Base-by-base conservation (phyloP, 148 eudicot genomes). In the Talinum fruticosum region DNA sequence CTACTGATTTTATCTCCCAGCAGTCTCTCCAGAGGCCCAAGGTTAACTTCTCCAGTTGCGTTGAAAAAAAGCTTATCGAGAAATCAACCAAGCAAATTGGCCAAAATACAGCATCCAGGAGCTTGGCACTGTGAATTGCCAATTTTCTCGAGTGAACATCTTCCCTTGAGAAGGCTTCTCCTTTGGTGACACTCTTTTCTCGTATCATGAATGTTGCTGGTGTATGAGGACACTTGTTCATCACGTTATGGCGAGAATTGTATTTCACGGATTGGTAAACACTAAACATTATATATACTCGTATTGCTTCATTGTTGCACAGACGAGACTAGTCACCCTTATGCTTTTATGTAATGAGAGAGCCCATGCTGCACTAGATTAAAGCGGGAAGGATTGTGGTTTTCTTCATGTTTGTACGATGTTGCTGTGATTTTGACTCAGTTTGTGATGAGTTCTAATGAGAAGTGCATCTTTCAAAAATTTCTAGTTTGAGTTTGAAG, bases 11-110 rank as follows among this genome's bases (percentile, higher is more conserved):
- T n/a, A 62, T n/a, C 18, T 13, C 66, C 32, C 15, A 26, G 14
- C 66, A 62, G 66, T 28, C 66, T 62, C 66, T 62, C 16, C 33
- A 62, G 66, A 28, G 66, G 10, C 66, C 66, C 66, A 62, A 33
- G 66, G 66, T 62, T 18, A 62, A 62, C 34, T 62, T 62, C 30
- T 62, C 66, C 34, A 28, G 33, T 28, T 10, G 28, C 28, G 66
- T 62, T n/a, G 66, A 62, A 62, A 18, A 62, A 28, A 28, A 62
- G 33, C 2, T 62, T 10, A 62, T 62, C 26, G 33, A 15, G 66
- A 62, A 62, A 62, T 62, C 33, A 62, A 62, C 15, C 66, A 62
- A 28, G 66, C 33, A 62, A n/a, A 62, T 28, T 26, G 30, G 28
- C 33, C 32, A 26, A 28, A 26, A 62, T 59, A 59, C n/a, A 1